Conservation (phyloP, 2,329 filamentous ascomycete genomes). For the Thielaviopsis euricoi region DNA sequence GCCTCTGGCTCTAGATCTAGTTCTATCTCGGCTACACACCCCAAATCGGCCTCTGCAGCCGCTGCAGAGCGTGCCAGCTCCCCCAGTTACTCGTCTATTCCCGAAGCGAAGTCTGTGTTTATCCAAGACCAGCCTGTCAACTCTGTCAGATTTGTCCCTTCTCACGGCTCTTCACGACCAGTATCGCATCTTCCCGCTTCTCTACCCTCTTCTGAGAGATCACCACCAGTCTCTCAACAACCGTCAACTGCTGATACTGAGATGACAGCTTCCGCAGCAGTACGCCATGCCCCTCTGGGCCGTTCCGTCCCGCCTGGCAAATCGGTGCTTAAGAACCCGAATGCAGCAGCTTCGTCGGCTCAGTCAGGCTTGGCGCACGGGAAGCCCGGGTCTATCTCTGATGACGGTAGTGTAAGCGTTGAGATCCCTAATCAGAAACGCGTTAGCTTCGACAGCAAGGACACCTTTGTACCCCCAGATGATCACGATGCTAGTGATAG, state of each 20-base stretch:
- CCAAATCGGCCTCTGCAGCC: background rate
- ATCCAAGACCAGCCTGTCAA: background rate
- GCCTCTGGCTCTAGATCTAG: background rate
- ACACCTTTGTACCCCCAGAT: conserved; percentile 6
- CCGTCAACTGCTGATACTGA: background rate
- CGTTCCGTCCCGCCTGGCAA: conserved; percentile 62
- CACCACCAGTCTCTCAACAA: background rate
- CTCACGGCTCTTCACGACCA: conserved; percentile 21
- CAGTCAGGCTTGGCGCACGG: background rate
- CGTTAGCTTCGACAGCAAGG: conserved; percentile 9
- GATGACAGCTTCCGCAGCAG: conserved; percentile 2
- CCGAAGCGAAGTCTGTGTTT: conserved; percentile 1
- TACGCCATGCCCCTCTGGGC: conserved; percentile 33
- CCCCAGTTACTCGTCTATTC: background rate
- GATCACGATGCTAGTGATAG: conserved; percentile 5
- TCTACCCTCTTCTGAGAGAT: background rate
- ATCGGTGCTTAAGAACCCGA: conserved; percentile 47
- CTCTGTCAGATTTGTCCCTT: conserved; percentile 6
- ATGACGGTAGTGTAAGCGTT: conserved; percentile 1
- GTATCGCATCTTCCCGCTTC: conserved; percentile 17
- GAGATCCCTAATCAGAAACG: background rate
- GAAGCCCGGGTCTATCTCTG: conserved; percentile 1
- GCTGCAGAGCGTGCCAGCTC: background rate
- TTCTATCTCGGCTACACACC: background rate
- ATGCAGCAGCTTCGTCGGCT: background rate